Conservation (phyloP, 1,284 basidiomycete genomes). For the Apiotrichum laibachii region DNA sequence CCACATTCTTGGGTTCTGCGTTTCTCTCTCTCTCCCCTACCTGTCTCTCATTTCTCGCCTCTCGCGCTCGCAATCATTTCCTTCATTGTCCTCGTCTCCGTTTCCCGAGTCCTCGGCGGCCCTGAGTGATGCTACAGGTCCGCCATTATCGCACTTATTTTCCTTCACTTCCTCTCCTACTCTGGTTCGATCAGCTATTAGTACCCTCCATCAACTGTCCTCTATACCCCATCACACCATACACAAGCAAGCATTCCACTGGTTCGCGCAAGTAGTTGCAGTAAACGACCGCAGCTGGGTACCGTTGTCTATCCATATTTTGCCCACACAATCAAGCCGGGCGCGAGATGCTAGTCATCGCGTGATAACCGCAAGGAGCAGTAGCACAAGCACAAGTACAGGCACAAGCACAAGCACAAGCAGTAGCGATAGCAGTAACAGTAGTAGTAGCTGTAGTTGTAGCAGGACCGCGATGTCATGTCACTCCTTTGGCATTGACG, state of each 20-base stretch:
- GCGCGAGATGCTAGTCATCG: conserved; percentile 4
- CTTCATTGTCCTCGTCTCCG: not conserved
- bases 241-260: not conserved
- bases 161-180: not conserved
- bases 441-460: too few relatives aligned
- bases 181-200: not conserved
- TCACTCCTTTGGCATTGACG: too few relatives aligned
- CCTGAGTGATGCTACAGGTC: not conserved
- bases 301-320: conserved; percentile 6
- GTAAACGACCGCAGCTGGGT: conserved; percentile 7
- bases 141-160: conserved; percentile 7
- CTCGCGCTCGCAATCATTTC: not conserved
- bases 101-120: not conserved
- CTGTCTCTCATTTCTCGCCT: not conserved
- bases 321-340: conserved; percentile 3
- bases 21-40: not conserved
- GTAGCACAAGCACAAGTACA: not conserved
- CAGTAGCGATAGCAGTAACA: too few relatives aligned
- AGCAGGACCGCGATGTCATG: too few relatives aligned
- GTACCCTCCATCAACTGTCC: not conserved
- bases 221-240: not conserved
- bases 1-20: not conserved
- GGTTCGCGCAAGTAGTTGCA: conserved; percentile 1
- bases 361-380: not conserved
- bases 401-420: too few relatives aligned